Evolutionary conservation across 768 basidiomycete genomes (phyloP).

Genomic region (Phylloporus sp.): DNA sequence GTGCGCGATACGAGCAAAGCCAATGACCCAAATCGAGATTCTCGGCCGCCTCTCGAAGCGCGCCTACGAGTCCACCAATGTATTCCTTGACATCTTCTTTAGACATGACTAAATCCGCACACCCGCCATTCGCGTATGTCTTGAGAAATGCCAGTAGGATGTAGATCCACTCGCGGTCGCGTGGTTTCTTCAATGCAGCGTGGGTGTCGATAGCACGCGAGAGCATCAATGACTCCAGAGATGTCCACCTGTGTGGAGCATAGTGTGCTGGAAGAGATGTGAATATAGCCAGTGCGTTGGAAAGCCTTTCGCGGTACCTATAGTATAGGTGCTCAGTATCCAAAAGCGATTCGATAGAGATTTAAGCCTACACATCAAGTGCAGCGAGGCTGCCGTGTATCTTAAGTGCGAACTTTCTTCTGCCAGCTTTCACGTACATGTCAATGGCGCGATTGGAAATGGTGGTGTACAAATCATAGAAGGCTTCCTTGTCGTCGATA

Average conservation of each 20-base stretch:
- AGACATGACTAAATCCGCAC: slow-evolving; percentile 48
- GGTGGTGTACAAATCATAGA: slow-evolving; percentile 72
- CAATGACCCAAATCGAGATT: slow-evolving; percentile 51
- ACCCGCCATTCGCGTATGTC: slow-evolving; percentile 53
- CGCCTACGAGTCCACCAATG: slow-evolving; percentile 45
- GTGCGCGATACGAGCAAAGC: neutral
- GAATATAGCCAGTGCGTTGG: slow-evolving; percentile 63
- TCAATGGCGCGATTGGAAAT: slow-evolving; percentile 81
- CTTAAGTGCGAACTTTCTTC: slow-evolving; percentile 80
- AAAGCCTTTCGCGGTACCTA: slow-evolving; percentile 64
- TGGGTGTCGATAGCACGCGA: slow-evolving; percentile 70
- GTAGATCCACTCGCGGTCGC: slow-evolving; percentile 77
- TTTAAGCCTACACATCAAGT: slow-evolving; percentile 72
- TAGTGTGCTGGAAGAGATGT: slow-evolving; percentile 83
- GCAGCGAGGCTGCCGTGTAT: slow-evolving; percentile 84
- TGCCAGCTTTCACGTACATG: slow-evolving; percentile 75
- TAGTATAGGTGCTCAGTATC: slow-evolving; percentile 6
- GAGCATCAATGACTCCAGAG: slow-evolving; percentile 75
- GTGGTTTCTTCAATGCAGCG: slow-evolving; percentile 46
- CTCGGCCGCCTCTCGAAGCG: slow-evolving; percentile 45
- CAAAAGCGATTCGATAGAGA: slow-evolving; percentile 1
- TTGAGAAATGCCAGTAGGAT: slow-evolving; percentile 72
- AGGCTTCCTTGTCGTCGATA: slow-evolving; percentile 50
- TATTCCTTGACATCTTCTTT: slow-evolving; percentile 49
- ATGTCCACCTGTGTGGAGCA: slow-evolving; percentile 75